phyloP scores from a whole-genome alignment of 208 protist species.

The Crithidia acanthocephali region DNA sequence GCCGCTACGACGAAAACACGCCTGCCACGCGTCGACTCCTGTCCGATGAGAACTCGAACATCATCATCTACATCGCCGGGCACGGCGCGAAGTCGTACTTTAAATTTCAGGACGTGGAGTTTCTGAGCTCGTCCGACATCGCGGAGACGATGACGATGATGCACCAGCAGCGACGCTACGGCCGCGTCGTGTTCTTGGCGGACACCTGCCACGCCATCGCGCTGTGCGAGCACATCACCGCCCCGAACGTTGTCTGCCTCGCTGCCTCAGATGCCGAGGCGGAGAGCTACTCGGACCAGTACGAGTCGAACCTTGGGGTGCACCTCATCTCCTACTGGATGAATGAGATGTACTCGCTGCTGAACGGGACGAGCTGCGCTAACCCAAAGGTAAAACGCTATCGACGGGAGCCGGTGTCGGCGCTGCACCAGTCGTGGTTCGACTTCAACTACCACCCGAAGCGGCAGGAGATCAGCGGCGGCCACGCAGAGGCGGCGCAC shows the following conservation, averaged over 20 bases:
- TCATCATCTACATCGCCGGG: constrained; percentile 97
- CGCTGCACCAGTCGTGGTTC: constrained; percentile 62
- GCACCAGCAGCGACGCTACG: constrained; percentile 93
- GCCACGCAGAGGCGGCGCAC: constrained; percentile 43
- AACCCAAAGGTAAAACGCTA: constrained; percentile 16
- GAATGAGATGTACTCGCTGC: constrained; percentile 76
- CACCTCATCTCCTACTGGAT: constrained; percentile 93
- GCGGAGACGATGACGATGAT: constrained; percentile 97
- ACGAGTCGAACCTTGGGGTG: constrained; percentile 78
- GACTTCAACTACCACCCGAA: constrained; percentile 68
- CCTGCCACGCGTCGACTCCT: constrained; percentile 93
- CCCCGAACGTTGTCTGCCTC: constrained; percentile 81
- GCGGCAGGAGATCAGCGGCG: constrained; percentile 9
- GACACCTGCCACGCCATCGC: constrained; percentile 98
- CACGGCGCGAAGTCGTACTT: constrained; percentile 97
- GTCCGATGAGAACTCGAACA: constrained; percentile 95
- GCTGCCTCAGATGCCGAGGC: constrained; percentile 54
- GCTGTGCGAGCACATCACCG: constrained; percentile 85
- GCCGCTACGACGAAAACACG: constrained; percentile 91
- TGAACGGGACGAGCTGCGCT: constrained; percentile 68
- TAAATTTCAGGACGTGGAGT: constrained; percentile 97
- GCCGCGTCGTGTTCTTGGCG: constrained; percentile 92
- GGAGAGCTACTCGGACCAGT: constrained; percentile 81
- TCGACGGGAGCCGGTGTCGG: constrained; percentile 12
- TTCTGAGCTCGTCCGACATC: constrained; percentile 89